Evolutionary conservation across 331 rosid species (phyloP), one percentile per base, ranked within the genome.

Genomic region (Stylosanthes scabra): DNA sequence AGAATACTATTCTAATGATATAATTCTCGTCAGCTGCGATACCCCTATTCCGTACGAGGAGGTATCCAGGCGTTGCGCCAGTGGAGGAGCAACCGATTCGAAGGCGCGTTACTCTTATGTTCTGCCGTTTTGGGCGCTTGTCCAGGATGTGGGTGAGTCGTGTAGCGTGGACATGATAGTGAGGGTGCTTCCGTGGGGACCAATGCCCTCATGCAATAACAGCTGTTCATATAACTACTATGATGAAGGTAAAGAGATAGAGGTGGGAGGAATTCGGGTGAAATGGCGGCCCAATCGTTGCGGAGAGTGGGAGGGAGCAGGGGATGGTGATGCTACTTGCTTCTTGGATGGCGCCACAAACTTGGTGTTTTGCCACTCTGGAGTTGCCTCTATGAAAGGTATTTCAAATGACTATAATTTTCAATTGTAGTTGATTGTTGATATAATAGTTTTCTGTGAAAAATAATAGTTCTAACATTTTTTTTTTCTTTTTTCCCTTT

Each of bases 141-240:
- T 72, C 3, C 2, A 3, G 9, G 39, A 59, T 2, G 34, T 71
- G 47, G 13, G 0, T 5, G 68, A 71, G 68, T 59, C 49, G 0
- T 71, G 76, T 12, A 71, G 66, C 3, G 42, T 71, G 12, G 76
- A 59, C 10, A 1, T 71, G 31, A 46, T 59, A 11, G 15, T 71
- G 13, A 71, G 10, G 47, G 11, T 71, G 50, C 34, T 46, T 34
- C 68, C 68, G 14, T 72, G 68, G 50, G 50, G 59, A n/a, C 40
- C 60, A 1, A 57, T 49, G 70, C 16, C 42, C 62, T 9, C 52
- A 34, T 61, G 70, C 57, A 72, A 61, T 20, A 2, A 37, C 52
- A 50, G 62, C 0, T 61, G 69, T 49, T 61, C 69, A 6, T 47
- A 60, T 72, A 39, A 56, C 25, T 20, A 20, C 25, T 1, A 20